Percentiles rank a stretch among this genome's conserved stretches.
Conservation (phyloP, 441 rosid species). For the Populus hybrid region DNA sequence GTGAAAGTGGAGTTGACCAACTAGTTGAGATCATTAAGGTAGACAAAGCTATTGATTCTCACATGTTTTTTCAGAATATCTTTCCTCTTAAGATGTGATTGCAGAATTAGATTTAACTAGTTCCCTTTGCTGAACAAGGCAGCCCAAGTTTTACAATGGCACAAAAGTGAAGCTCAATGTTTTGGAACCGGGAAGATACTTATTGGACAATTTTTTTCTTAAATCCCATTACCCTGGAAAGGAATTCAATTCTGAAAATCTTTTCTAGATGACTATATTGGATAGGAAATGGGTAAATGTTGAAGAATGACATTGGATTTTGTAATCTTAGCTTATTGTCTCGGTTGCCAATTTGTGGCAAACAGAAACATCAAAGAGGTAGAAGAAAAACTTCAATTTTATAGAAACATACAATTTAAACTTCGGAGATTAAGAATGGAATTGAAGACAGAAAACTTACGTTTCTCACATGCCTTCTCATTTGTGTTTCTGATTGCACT, state of each 20-base stretch:
- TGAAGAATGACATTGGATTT: background rate
- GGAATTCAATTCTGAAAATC: background rate
- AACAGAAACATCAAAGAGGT: background rate
- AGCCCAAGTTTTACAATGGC: background rate
- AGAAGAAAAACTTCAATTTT: background rate
- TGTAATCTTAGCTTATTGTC: slow-evolving; percentile 1
- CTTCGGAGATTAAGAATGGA: background rate
- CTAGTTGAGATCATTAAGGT: slow-evolving; percentile 99
- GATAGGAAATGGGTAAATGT: background rate
- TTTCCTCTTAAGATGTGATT: background rate
- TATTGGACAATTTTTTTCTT: slow-evolving; percentile 2
- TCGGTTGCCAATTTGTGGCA: background rate
- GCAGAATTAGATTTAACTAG: background rate
- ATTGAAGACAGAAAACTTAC: background rate
- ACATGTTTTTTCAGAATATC: background rate
- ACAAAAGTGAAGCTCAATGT: background rate
- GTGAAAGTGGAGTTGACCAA: slow-evolving; percentile 99
- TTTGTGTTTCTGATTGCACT: background rate
- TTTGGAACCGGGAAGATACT: background rate
- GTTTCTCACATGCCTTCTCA: background rate
- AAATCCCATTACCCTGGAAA: background rate
- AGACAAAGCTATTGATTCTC: slow-evolving; percentile 18
- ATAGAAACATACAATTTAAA: slow-evolving; percentile 3
- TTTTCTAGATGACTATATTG: background rate
- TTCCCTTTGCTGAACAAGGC: background rate